A percentile compares a stretch with the other conserved stretches of the same genome.
Conservation (phyloP, 2,329 filamentous ascomycete genomes). For the Hypoxylon sp. region DNA sequence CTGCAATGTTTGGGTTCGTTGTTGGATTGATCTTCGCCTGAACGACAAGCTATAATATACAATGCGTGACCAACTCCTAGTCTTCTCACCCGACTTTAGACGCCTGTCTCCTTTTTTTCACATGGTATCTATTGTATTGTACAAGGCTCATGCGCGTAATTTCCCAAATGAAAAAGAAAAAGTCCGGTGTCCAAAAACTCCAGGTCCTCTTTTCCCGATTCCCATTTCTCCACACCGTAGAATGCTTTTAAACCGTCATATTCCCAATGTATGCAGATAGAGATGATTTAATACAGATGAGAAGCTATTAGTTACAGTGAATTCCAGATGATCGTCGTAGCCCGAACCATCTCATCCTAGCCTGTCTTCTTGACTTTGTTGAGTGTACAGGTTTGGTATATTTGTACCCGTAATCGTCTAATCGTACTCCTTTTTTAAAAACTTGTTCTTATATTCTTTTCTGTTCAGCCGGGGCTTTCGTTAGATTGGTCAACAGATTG, state of each 20-base stretch:
- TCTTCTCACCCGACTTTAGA: constrained; percentile 22
- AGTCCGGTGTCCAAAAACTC: constrained; percentile 35
- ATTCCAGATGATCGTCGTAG: constrained; percentile 22
- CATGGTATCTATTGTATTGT: constrained; percentile 38
- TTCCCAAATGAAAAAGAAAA: constrained; percentile 20
- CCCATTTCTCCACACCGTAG: constrained; percentile 33
- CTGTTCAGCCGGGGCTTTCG: constrained; percentile 8
- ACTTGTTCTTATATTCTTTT: constrained; percentile 6
- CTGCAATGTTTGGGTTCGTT: constrained; percentile 4
- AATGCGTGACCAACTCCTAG: constrained; percentile 17
- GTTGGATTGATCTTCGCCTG: constrained; percentile 1
- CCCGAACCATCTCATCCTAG: constrained; percentile 20
- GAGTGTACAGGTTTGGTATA: constrained; percentile 11
- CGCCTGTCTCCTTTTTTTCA: constrained; percentile 30
- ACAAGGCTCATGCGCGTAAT: constrained; percentile 34
- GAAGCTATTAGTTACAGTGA: constrained; percentile 35
- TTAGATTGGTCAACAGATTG: not conserved
- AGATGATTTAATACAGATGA: constrained; percentile 32
- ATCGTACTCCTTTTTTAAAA: too few species aligned
- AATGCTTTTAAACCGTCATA: constrained; percentile 35
- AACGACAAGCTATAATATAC: constrained; percentile 11
- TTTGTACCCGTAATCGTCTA: constrained; percentile 3
- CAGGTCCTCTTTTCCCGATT: constrained; percentile 36
- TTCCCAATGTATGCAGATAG: constrained; percentile 36
- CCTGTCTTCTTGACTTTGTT: constrained; percentile 4